A percentile compares a stretch with the other conserved stretches of the same genome.
Evolutionary conservation across 2,329 filamentous ascomycete genomes (phyloP).

Genomic region (Trichoderma atrobrunneum): DNA sequence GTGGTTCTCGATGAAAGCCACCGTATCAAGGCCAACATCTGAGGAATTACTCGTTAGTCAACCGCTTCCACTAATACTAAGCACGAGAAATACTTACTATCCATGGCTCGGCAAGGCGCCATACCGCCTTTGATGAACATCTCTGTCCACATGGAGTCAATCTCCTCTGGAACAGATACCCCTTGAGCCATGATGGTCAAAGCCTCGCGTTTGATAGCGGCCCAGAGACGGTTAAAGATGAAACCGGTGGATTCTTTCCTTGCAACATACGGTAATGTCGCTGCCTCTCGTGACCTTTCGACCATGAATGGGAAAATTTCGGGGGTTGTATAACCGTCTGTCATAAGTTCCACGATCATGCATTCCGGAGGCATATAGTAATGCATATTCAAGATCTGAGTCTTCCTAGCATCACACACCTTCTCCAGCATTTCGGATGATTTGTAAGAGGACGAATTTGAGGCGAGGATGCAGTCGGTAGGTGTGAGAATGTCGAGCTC

Average conservation of each 20-base stretch:
- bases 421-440: constrained; percentile 47
- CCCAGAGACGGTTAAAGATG: constrained; percentile 57
- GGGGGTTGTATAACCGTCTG: constrained; percentile 42
- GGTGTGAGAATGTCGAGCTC: constrained; percentile 44
- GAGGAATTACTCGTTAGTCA: neutral
- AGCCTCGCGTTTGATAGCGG: constrained; percentile 52
- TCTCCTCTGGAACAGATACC: constrained; percentile 46
- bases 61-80: too few species aligned
- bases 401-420: constrained; percentile 36
- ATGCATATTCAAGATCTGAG: constrained; percentile 48
- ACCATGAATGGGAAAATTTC: constrained; percentile 46
- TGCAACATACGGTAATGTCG: constrained; percentile 41
- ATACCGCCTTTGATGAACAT: constrained; percentile 31
- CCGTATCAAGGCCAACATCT: constrained; percentile 51
- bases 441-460: constrained; percentile 53
- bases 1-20: constrained; percentile 51
- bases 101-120: constrained; percentile 20
- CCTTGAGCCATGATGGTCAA: constrained; percentile 49
- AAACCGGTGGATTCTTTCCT: constrained; percentile 51
- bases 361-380: constrained; percentile 49
- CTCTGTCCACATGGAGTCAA: constrained; percentile 47
- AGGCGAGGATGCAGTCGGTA: constrained; percentile 46
- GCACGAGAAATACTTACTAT: constrained; percentile 40
- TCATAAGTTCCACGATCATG: constrained; percentile 54
- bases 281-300: constrained; percentile 39